phyloP scores from a whole-genome alignment of 139 green algal species.

The Parachlorella kessleri region DNA sequence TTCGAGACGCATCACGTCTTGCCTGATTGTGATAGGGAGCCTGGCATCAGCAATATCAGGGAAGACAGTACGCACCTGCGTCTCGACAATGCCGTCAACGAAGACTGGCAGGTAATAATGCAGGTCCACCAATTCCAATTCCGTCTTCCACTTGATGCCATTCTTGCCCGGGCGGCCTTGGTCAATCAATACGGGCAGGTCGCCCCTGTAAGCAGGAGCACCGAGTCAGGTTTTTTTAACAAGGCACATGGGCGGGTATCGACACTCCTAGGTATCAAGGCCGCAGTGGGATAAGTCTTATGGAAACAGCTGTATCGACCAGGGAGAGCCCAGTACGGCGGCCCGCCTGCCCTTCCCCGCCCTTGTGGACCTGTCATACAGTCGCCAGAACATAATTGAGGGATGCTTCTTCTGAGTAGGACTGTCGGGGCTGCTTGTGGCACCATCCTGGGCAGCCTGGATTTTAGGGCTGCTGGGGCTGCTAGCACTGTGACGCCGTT shows the following conservation, averaged over 20 bases:
- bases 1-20: too few relatives aligned
- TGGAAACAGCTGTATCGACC: too few relatives aligned
- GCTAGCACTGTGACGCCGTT: neutral
- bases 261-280: too few relatives aligned
- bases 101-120: slow-evolving; percentile 93
- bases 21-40: too few relatives aligned
- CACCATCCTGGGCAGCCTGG: neutral
- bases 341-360: too few relatives aligned
- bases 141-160: slow-evolving; percentile 78
- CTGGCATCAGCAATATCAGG: too few relatives aligned
- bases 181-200: slow-evolving; percentile 83
- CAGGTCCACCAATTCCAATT: slow-evolving; percentile 83
- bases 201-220: too few relatives aligned
- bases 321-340: too few relatives aligned
- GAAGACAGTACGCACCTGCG: slow-evolving; percentile 38
- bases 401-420: neutral
- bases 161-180: slow-evolving; percentile 76
- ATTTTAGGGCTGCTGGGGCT: neutral
- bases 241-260: too few relatives aligned
- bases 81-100: slow-evolving; percentile 88
- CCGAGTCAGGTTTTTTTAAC: too few relatives aligned
- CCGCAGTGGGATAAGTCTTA: too few relatives aligned
- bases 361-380: slow-evolving; percentile 69
- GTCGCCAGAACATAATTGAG: slow-evolving; percentile 66
- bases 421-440: neutral